A percentile compares a stretch with the other conserved stretches of the same genome.
Conservation (phyloP, 495 filamentous ascomycete genomes). For the Lindgomyces ingoldianus region DNA sequence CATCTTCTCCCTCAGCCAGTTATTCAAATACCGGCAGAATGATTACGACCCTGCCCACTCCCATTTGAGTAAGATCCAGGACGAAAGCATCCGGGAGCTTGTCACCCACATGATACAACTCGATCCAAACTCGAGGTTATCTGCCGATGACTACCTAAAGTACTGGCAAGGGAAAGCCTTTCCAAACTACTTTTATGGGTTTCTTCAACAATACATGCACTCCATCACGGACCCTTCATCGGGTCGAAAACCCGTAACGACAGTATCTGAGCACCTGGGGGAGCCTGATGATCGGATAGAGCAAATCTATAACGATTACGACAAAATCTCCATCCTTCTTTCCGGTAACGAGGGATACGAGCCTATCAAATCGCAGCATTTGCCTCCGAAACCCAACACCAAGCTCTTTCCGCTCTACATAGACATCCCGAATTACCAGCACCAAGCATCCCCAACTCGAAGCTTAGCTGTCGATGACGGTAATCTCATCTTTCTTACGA, state of each 20-base stretch:
- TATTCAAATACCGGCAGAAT: slow-evolving; percentile 88
- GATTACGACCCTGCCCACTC: slow-evolving; percentile 86
- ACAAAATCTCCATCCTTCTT: slow-evolving; percentile 94
- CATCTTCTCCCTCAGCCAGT: slow-evolving; percentile 87
- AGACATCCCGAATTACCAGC: slow-evolving; percentile 82
- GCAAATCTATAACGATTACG: slow-evolving; percentile 88
- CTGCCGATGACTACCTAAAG: slow-evolving; percentile 91
- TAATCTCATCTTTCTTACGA: slow-evolving; percentile 84
- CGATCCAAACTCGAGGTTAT: slow-evolving; percentile 86
- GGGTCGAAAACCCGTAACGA: slow-evolving; percentile 64
- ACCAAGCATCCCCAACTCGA: slow-evolving; percentile 52
- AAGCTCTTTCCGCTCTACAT: slow-evolving; percentile 73
- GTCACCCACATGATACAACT: slow-evolving; percentile 93
- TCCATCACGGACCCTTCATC: slow-evolving; percentile 91
- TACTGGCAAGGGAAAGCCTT: slow-evolving; percentile 92
- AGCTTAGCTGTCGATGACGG: slow-evolving; percentile 71
- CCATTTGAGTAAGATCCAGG: slow-evolving; percentile 82
- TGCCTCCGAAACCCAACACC: slow-evolving; percentile 29
- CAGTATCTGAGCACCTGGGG: slow-evolving; percentile 65
- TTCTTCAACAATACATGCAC: slow-evolving; percentile 96
- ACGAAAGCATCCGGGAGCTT: slow-evolving; percentile 81
- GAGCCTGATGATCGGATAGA: slow-evolving; percentile 93
- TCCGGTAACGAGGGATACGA: slow-evolving; percentile 56
- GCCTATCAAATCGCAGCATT: slow-evolving; percentile 29
- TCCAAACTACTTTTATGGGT: slow-evolving; percentile 93